Conservation (phyloP, 140 eudicot species). For the Erigeron philadelphicus region DNA sequence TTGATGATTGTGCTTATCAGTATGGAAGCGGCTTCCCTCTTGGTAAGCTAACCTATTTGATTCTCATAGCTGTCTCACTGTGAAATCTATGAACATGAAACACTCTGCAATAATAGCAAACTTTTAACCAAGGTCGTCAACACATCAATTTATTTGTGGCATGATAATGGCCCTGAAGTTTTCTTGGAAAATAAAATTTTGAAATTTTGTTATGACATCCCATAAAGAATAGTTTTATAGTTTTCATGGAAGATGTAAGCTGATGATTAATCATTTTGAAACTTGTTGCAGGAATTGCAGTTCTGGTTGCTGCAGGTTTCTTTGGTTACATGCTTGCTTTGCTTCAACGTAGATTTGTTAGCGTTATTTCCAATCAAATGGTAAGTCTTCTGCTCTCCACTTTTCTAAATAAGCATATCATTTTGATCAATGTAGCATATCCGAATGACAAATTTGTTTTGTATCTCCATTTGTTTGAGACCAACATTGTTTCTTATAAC, state of each 20-base stretch:
- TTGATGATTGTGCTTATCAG: conserved; percentile 95
- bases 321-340: conserved; percentile 92
- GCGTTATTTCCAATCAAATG: conserved; percentile 50
- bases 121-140: too few relatives aligned
- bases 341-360: conserved; percentile 77
- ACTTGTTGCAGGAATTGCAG: conserved; percentile 55
- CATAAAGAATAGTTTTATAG: too few relatives aligned
- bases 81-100: conserved; percentile 11
- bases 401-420: background rate
- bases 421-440: conserved; percentile 1
- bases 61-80: background rate
- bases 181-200: too few relatives aligned
- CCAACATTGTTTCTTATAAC: background rate
- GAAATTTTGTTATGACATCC: too few relatives aligned
- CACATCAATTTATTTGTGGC: too few relatives aligned
- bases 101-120: background rate
- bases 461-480: background rate
- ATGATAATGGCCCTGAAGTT: too few relatives aligned
- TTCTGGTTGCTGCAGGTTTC: conserved; percentile 86
- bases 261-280: background rate
- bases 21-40: conserved; percentile 81
- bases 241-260: background rate
- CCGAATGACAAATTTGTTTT: conserved; percentile 2
- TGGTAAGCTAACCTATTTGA: conserved; percentile 36
- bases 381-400: conserved; percentile 39